Percentiles rank a stretch among this genome's conserved stretches.
Evolutionary conservation across 2,329 filamentous ascomycete species (phyloP).

Genomic region (Juglanconis sp.): DNA sequence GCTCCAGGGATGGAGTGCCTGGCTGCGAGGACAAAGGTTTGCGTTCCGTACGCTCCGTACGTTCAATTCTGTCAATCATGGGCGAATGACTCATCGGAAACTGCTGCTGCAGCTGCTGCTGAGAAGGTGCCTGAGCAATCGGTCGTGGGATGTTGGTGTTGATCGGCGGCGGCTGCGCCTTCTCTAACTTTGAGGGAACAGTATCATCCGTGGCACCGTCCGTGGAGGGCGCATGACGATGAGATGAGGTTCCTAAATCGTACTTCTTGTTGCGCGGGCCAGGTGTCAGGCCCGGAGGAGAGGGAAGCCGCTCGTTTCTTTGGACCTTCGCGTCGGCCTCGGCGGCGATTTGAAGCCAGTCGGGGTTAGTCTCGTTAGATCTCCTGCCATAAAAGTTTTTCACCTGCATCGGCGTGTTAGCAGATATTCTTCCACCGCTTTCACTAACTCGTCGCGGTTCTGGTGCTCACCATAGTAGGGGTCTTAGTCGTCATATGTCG

Average conservation of each 20-base stretch:
- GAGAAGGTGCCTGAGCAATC: constrained; percentile 30
- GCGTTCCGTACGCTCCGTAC: constrained; percentile 8
- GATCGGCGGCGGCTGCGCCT: constrained; percentile 24
- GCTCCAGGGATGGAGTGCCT: constrained; percentile 9
- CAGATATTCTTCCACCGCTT: not conserved
- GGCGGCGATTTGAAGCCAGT: constrained; percentile 58
- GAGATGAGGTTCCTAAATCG: constrained; percentile 41
- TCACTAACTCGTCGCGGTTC: not conserved
- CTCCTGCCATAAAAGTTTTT: constrained; percentile 63
- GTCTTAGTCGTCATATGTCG: constrained; percentile 81
- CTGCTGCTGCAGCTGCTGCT: constrained; percentile 23
- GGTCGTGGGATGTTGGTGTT: constrained; percentile 28
- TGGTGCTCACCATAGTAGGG: constrained; percentile 67
- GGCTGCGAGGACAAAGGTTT: constrained; percentile 16
- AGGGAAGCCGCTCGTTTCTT: constrained; percentile 57
- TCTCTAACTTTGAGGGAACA: constrained; percentile 44
- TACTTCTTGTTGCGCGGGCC: constrained; percentile 49
- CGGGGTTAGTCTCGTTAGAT: constrained; percentile 54
- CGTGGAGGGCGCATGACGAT: constrained; percentile 38
- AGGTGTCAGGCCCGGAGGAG: constrained; percentile 55
- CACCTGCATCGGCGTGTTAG: constrained; percentile 44
- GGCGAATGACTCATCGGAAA: constrained; percentile 24
- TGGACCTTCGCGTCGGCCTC: constrained; percentile 57
- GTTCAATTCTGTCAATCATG: constrained; percentile 12
- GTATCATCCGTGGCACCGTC: constrained; percentile 43